Evolutionary conservation across 2,329 filamentous ascomycete species (phyloP), one percentile per base, ranked within the genome.

Genomic region (Apiospora kogelbergensis): DNA sequence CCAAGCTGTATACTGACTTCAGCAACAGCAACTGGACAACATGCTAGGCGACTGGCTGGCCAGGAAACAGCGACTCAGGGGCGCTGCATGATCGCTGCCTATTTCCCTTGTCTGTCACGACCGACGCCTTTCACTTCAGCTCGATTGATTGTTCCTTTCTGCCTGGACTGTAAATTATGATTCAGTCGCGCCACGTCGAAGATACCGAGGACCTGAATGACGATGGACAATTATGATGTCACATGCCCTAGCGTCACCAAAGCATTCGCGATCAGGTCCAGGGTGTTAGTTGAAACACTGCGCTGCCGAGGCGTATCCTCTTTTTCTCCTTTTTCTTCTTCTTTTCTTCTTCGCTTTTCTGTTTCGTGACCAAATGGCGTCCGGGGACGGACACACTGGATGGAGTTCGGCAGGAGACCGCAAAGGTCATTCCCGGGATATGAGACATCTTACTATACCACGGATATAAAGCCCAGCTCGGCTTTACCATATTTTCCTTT

Each of bases 21-120:
- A 69, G 22, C 37, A 70, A 44, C 73, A 91, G 82, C 91, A 95
- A 85, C 86, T 98, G 73, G 95, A 99, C 81, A 89, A 92, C 24
- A 90, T 97, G 88, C 87, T 97, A 60, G 91, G 91, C 73, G 90
- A 93, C 76, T 95, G 93, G 91, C 84, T 97, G 76, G 86, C 92
- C 78, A 83, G 91, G 78, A 86, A 94, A 84, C 84, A 90, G 85
- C 83, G 91, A 82, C 75, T 87, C 77, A 79, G 89, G 81, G 84
- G 85, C 65, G 79, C 81, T 22, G 77, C 26, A 48, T 66, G 33
- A 53, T 53, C 10, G 15, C 4, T 5, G 17, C 13, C 10, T 44
- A 37, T 22, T 20, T 10, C 53, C 9, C 53, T 20, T 37, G 30
- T 60, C 22, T 37, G 30, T 6, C 30, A 60, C 30, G 30, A 33